Percentiles rank a stretch among this genome's conserved stretches.
phyloP scores from a whole-genome alignment of 1,139 yeast species.

The Taphrina pruni region DNA sequence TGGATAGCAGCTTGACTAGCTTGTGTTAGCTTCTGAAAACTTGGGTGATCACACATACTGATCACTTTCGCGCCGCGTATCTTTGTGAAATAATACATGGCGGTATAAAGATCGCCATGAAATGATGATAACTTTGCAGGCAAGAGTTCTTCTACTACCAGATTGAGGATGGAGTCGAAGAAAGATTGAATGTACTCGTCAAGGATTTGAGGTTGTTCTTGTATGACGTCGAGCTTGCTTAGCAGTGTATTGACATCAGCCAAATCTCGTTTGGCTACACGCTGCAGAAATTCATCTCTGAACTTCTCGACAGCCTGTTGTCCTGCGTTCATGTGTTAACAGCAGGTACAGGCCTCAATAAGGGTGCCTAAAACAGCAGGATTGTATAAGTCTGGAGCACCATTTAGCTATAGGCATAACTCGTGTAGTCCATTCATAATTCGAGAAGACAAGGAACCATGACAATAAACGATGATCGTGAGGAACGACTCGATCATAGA shows the following conservation, averaged over 20 bases:
- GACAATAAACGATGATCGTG: too few relatives aligned
- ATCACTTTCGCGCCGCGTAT: conserved; percentile 70
- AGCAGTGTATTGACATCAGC: conserved; percentile 11
- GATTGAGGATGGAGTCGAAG: conserved; percentile 46
- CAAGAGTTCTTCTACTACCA: conserved; percentile 38
- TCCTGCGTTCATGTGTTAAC: conserved; percentile 12
- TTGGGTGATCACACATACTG: conserved; percentile 47
- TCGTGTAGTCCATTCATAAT: too few relatives aligned
- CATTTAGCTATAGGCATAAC: too few relatives aligned
- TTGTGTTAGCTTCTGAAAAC: too few relatives aligned
- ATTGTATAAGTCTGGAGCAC: too few relatives aligned
- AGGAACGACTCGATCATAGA: too few relatives aligned
- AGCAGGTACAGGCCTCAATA: neutral
- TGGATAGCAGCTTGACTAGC: conserved; percentile 59
- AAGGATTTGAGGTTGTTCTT: conserved; percentile 52
- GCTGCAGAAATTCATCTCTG: neutral
- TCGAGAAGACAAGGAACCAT: too few relatives aligned
- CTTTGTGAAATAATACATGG: conserved; percentile 65
- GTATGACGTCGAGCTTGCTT: conserved; percentile 49
- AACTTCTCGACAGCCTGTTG: neutral
- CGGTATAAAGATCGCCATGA: conserved; percentile 33
- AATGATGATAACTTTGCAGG: conserved; percentile 1
- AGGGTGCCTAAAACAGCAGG: neutral
- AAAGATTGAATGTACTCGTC: conserved; percentile 50
- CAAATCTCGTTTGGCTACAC: neutral